Evolutionary conservation across 441 rosid species (phyloP).

Genomic region (Pelargonium australe): DNA sequence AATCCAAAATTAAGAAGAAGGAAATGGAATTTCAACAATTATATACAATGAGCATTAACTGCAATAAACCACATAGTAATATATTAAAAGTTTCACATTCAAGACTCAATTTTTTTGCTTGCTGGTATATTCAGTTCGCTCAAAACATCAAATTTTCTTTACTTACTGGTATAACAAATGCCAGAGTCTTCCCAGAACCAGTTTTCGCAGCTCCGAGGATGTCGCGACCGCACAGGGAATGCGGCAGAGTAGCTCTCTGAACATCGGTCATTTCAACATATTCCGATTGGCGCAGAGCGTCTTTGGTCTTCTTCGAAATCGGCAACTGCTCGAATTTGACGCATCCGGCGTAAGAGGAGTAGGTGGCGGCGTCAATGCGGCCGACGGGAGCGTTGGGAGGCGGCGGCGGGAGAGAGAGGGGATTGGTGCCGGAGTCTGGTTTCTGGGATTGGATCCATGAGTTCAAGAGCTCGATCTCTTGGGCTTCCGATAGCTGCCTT

Average conservation of each 20-base stretch:
- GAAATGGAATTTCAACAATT: not conserved
- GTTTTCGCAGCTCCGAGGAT: conserved; percentile 90
- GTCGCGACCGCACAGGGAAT: conserved; percentile 83
- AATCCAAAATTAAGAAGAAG: not conserved
- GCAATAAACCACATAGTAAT: too few relatives aligned
- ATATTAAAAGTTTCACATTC: too few relatives aligned
- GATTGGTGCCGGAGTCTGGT: conserved; percentile 28
- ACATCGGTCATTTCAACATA: conserved; percentile 42
- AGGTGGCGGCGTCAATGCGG: conserved; percentile 11
- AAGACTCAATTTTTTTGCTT: too few relatives aligned
- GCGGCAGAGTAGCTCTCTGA: conserved; percentile 81
- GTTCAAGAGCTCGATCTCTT: conserved; percentile 21
- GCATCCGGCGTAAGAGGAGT: conserved; percentile 22
- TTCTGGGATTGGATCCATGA: conserved; percentile 27
- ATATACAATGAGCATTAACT: too few relatives aligned
- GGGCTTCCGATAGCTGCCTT: conserved; percentile 17
- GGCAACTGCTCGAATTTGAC: conserved; percentile 22
- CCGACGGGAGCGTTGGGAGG: conserved; percentile 15
- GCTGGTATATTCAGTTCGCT: not conserved
- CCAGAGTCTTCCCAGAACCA: conserved; percentile 91
- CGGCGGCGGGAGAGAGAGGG: conserved; percentile 19
- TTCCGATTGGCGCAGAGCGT: conserved; percentile 19
- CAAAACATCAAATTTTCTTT: not conserved
- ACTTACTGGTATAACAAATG: conserved; percentile 83
- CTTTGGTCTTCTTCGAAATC: conserved; percentile 24